Evolutionary conservation across 148 eudicot genomes (phyloP).

Genomic region (Cornus controversa): DNA sequence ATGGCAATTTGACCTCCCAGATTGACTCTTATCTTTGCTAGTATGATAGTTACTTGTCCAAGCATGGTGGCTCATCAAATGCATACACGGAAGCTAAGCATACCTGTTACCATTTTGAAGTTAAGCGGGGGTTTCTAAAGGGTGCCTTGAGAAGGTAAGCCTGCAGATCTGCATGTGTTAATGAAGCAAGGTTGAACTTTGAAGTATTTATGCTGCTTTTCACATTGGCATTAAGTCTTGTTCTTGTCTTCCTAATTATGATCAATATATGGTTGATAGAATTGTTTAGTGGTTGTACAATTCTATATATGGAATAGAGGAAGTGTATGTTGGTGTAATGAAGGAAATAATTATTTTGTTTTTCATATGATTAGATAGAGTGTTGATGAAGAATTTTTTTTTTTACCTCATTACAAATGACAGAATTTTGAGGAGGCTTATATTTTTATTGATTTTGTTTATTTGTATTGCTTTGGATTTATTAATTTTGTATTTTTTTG

Average conservation of each 20-base stretch:
- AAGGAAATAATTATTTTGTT: not conserved
- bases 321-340: not conserved
- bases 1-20: not conserved
- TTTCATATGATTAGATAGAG: not conserved
- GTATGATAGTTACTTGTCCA: constrained; percentile 97
- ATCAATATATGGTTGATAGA: not conserved
- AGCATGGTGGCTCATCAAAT: constrained; percentile 98
- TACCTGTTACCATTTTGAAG: constrained; percentile 96
- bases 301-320: not conserved
- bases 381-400: too few relatives aligned
- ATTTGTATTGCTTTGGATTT: too few relatives aligned
- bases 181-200: not conserved
- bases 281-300: not conserved
- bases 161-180: not conserved
- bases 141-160: constrained; percentile 70
- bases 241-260: not conserved
- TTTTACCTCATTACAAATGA: too few relatives aligned
- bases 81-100: constrained; percentile 94
- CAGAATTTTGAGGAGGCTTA: too few relatives aligned
- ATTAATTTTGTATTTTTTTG: too few relatives aligned
- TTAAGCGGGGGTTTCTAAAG: constrained; percentile 77
- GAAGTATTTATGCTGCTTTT: not conserved
- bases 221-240: not conserved
- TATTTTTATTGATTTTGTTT: too few relatives aligned
- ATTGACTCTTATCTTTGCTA: constrained; percentile 42